Conservation (phyloP, 805 yeast genomes). For the Hanseniaspora vineae region DNA sequence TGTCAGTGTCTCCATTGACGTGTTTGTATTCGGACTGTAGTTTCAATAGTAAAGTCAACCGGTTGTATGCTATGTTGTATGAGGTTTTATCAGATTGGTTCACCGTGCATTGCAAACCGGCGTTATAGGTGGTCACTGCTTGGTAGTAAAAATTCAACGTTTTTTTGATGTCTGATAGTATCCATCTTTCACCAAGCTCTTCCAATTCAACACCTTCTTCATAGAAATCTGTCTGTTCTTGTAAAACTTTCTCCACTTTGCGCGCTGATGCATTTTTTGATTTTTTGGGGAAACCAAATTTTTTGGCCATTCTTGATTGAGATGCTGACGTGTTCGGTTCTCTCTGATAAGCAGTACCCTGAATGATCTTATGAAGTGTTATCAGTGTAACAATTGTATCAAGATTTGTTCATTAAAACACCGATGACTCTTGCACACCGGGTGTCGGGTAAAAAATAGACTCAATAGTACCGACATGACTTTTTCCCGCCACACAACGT, state of each 20-base stretch:
- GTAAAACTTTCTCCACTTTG: background rate
- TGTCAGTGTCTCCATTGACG: constrained; percentile 19
- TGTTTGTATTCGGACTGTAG: constrained; percentile 19
- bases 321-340: too few species aligned
- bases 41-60: constrained; percentile 19
- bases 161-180: constrained; percentile 21
- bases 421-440: too few species aligned
- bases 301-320: too few species aligned
- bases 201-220: constrained; percentile 20
- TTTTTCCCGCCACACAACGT: background rate
- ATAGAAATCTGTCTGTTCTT: constrained; percentile 20
- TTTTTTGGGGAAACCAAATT: background rate
- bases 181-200: constrained; percentile 26
- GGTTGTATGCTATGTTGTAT: constrained; percentile 22
- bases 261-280: background rate
- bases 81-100: background rate
- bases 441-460: too few species aligned
- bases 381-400: too few species aligned
- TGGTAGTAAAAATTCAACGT: constrained; percentile 15
- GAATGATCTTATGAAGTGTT: too few species aligned
- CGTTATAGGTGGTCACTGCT: constrained; percentile 20
- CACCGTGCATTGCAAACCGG: constrained; percentile 15
- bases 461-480: too few species aligned
- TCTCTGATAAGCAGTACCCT: too few species aligned
- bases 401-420: too few species aligned